Percentiles rank a stretch among this genome's conserved stretches.
Evolutionary conservation across 2,329 filamentous ascomycete species (phyloP).

Genomic region (Claviceps sp.): DNA sequence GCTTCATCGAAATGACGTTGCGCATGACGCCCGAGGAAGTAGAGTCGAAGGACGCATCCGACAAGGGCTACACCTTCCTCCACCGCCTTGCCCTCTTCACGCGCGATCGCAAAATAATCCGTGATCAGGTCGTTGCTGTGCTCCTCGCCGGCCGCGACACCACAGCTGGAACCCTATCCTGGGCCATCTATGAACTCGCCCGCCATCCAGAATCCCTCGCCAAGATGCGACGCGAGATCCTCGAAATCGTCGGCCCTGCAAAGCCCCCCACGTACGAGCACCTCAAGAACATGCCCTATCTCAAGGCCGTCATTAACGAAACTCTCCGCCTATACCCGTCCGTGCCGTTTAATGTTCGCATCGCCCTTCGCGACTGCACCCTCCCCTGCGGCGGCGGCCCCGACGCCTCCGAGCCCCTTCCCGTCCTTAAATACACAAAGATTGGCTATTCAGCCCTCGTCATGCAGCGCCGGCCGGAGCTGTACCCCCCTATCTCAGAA

Average conservation of each 20-base stretch:
- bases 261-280: constrained; percentile 59
- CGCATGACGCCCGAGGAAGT: constrained; percentile 51
- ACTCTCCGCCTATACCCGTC: constrained; percentile 64
- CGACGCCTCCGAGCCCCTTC: constrained; percentile 18
- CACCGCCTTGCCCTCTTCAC: constrained; percentile 71
- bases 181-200: constrained; percentile 70
- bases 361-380: constrained; percentile 58
- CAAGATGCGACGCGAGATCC: constrained; percentile 62
- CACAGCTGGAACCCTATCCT: constrained; percentile 68
- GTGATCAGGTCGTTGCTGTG: constrained; percentile 73
- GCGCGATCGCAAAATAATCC: constrained; percentile 54
- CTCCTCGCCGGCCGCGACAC: constrained; percentile 80
- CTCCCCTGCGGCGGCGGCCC: constrained; percentile 59
- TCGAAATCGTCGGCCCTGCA: constrained; percentile 48
- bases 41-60: constrained; percentile 50
- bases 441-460: constrained; percentile 36
- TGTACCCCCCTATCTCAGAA: constrained; percentile 31
- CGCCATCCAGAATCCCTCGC: constrained; percentile 52
- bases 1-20: constrained; percentile 52
- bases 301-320: constrained; percentile 62
- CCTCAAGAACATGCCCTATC: constrained; percentile 78
- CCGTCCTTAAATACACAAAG: constrained; percentile 31
- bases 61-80: constrained; percentile 68
- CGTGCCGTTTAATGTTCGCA: constrained; percentile 67
- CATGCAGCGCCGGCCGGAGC: constrained; percentile 35